phyloP scores from a whole-genome alignment of 2,329 filamentous ascomycete genomes.

The Mycogone perniciosa region DNA sequence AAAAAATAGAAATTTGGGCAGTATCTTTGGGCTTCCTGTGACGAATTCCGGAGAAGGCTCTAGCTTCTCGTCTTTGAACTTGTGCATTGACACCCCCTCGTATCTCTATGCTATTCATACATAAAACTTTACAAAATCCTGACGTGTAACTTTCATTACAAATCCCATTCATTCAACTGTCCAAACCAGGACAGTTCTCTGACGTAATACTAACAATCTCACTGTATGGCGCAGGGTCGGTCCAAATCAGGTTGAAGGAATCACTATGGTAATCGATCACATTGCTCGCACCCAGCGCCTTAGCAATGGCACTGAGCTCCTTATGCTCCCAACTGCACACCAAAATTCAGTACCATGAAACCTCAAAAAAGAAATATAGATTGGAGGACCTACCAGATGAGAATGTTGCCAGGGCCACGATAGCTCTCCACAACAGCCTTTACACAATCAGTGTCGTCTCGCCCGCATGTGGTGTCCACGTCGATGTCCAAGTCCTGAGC shows the following conservation, averaged over 20 bases:
- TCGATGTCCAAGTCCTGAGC: conserved; percentile 48
- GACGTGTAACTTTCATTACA: background rate
- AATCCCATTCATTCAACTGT: conserved; percentile 19
- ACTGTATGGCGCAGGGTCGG: conserved; percentile 43
- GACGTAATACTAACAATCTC: conserved; percentile 38
- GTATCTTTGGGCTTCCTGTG: background rate
- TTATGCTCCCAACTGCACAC: conserved; percentile 50
- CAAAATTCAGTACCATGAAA: background rate
- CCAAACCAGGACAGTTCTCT: conserved; percentile 50
- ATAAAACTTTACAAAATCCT: background rate
- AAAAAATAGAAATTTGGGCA: background rate
- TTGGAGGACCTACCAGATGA: conserved; percentile 40
- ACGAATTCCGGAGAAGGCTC: too few relatives aligned
- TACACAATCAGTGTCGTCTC: conserved; percentile 51
- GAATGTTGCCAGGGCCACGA: conserved; percentile 46
- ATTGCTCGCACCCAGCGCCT: conserved; percentile 44
- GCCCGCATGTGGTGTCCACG: conserved; percentile 50
- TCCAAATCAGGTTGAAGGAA: conserved; percentile 52
- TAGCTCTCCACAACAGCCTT: conserved; percentile 42
- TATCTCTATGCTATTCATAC: background rate
- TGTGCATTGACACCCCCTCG: too few relatives aligned
- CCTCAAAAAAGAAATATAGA: background rate
- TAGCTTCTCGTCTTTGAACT: too few relatives aligned
- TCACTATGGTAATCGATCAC: conserved; percentile 45
- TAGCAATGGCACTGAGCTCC: conserved; percentile 43